Evolutionary conservation across 2,329 filamentous ascomycete genomes (phyloP), one percentile per base, ranked within the genome.

Genomic region (Xylaria sp.): DNA sequence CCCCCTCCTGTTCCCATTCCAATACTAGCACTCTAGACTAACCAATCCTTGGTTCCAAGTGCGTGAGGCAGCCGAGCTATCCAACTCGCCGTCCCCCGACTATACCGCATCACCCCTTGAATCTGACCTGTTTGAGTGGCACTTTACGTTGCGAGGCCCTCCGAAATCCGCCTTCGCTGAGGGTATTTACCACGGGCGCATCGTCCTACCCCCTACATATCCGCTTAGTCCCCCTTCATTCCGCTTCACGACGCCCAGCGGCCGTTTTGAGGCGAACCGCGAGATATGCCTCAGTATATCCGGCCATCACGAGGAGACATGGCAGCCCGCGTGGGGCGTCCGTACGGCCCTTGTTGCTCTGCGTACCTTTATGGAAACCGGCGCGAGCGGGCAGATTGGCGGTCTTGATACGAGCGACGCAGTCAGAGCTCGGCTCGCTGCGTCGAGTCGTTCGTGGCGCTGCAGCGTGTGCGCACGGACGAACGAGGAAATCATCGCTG

Each of bases 251-350:
- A 98, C 96, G 0, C 94, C 96, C 0, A 93, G 90, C 31, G 96
- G 95, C 62, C 90, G 96, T 70, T 99, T 99, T 82, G 96, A 98
- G 81, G 91, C 94, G 64, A 99, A 99, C 79, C 90, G 96, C 73
- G 95, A 98, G 84, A 98, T 99, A 75, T 99, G 96, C 79, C 89
- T 99, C 18, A 93, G 90, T 76, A 99, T 98, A 76, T 93, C 90
- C 62, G 95, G 94, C 1, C 95, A 98, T 81, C 96, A 99, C 82
- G 96, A 98, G 80, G 96, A 98, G 83, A 97, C 93, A 18, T 99
- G 96, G 96, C 95, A 98, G 86, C 96, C 96, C 0, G 96, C 96
- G 0, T 99, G 96, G 96, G 96, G 96, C 0, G 91, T 99, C 10
- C 88, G 96, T 68, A 98, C 96, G 3, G 95, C 96, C 18, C 83